These are phyloP conservation scores for Paramecium sonneborni DNA, from an alignment of 73 alveolate species.

Conservation along the genomic window DNA sequence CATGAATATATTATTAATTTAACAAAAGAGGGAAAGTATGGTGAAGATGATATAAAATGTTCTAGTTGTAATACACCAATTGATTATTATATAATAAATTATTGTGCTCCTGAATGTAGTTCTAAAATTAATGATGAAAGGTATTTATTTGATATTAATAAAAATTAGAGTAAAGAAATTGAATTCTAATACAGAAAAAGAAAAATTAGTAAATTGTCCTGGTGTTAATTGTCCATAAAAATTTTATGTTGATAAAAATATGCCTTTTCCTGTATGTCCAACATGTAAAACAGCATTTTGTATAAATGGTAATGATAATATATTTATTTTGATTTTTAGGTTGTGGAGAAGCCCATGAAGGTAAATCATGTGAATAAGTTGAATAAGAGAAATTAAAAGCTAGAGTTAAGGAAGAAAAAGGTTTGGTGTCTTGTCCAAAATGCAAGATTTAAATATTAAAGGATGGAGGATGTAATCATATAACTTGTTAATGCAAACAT, in stretches of 20 bases:
- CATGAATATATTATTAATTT: not conserved
- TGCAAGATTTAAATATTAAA: not conserved
- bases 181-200: too few species aligned
- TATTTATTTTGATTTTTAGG: not conserved
- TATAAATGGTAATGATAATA: not conserved
- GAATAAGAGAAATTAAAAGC: not conserved
- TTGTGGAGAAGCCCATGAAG: not conserved
- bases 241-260: not conserved
- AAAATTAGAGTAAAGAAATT: too few species aligned
- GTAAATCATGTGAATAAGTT: not conserved
- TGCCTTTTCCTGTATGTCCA: not conserved
- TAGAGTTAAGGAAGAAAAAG: not conserved
- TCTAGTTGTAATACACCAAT: not conserved
- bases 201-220: too few species aligned
- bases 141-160: too few species aligned
- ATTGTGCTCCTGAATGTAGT: not conserved
- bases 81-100: not conserved
- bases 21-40: not conserved
- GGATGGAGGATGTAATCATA: slow-evolving; percentile 44
- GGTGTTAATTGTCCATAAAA: not conserved
- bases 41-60: not conserved
- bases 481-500: slow-evolving; percentile 35
- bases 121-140: not conserved
- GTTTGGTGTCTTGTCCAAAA: not conserved
- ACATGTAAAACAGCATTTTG: not conserved